Percentiles rank a stretch among this genome's conserved stretches.
Evolutionary conservation across 2,329 filamentous ascomycete species (phyloP).

Genomic region (Fusarium brevicatenulatum): DNA sequence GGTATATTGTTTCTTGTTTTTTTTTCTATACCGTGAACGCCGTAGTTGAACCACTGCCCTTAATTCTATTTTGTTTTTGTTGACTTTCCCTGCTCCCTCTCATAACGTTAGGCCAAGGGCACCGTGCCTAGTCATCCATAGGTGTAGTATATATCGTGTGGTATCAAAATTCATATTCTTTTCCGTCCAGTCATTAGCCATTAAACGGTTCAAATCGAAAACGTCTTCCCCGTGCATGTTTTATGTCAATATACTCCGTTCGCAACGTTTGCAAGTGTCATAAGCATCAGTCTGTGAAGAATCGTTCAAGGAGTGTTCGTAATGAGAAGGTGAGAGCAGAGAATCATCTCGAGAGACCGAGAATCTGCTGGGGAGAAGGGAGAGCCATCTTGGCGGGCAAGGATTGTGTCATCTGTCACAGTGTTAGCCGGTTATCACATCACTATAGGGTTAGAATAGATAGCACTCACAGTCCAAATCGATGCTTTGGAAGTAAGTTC

Average conservation of each 20-base stretch:
- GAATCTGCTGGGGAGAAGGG: slow-evolving; percentile 62
- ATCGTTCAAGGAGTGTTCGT: slow-evolving; percentile 44
- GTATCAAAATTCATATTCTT: slow-evolving; percentile 44
- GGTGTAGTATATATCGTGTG: slow-evolving; percentile 33
- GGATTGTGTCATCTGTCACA: slow-evolving; percentile 47
- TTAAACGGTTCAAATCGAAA: slow-evolving; percentile 34
- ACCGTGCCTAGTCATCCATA: slow-evolving; percentile 31
- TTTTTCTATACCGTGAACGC: slow-evolving; percentile 42
- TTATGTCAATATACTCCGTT: neutral
- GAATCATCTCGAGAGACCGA: slow-evolving; percentile 61
- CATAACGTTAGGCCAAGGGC: slow-evolving; percentile 6
- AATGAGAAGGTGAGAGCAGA: slow-evolving; percentile 60
- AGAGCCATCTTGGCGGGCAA: slow-evolving; percentile 60
- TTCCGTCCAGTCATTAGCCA: slow-evolving; percentile 47
- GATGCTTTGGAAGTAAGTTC: slow-evolving; percentile 65
- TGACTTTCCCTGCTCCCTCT: neutral
- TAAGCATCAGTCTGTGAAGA: neutral
- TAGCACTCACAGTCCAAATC: slow-evolving; percentile 66
- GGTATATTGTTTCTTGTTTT: slow-evolving; percentile 31
- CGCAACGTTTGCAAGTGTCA: neutral
- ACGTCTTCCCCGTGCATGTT: neutral
- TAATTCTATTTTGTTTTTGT: slow-evolving; percentile 15
- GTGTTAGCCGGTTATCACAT: neutral
- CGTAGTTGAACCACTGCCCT: slow-evolving; percentile 10
- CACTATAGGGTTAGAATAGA: neutral